Percentiles rank a stretch among this genome's conserved stretches.
These are phyloP conservation scores for Irpex sp. DNA, from an alignment of 1,284 basidiomycete genomes.

Conservation along the genomic window DNA sequence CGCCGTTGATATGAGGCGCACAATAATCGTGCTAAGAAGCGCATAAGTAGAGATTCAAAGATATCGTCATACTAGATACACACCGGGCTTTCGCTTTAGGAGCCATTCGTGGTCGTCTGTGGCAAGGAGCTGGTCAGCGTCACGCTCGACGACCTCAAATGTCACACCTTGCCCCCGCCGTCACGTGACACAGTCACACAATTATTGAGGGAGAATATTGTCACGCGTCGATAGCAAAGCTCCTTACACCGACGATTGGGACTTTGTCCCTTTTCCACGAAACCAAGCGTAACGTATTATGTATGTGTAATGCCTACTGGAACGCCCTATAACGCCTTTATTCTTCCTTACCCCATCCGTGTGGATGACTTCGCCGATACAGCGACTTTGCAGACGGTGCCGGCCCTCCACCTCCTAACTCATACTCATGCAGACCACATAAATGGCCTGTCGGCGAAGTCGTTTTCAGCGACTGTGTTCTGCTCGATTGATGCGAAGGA, in stretches of 20 bases:
- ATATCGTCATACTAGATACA: too few relatives aligned
- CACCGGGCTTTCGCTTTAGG: slow-evolving; percentile 1
- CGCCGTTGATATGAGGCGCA: slow-evolving; percentile 85
- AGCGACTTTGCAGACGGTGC: slow-evolving; percentile 35
- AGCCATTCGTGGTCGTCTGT: background rate
- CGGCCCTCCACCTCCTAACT: slow-evolving; percentile 71
- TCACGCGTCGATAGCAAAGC: background rate
- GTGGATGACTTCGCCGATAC: slow-evolving; percentile 71
- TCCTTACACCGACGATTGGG: background rate
- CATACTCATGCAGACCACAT: slow-evolving; percentile 87
- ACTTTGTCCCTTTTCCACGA: background rate
- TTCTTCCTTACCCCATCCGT: slow-evolving; percentile 71
- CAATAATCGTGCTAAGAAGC: slow-evolving; percentile 74
- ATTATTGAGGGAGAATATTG: background rate
- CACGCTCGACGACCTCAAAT: background rate
- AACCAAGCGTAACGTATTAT: background rate
- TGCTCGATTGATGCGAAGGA: slow-evolving; percentile 81
- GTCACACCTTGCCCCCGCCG: background rate
- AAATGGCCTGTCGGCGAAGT: slow-evolving; percentile 62
- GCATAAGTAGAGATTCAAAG: too few relatives aligned
- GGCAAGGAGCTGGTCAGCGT: background rate
- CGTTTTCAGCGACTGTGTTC: slow-evolving; percentile 63
- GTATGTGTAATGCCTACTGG: slow-evolving; percentile 57
- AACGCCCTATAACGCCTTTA: slow-evolving; percentile 65
- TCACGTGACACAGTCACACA: background rate